Percentiles rank a stretch among this genome's conserved stretches.
Evolutionary conservation across 495 filamentous ascomycete species (phyloP).

Genomic region (Annulohypoxylon bovei): DNA sequence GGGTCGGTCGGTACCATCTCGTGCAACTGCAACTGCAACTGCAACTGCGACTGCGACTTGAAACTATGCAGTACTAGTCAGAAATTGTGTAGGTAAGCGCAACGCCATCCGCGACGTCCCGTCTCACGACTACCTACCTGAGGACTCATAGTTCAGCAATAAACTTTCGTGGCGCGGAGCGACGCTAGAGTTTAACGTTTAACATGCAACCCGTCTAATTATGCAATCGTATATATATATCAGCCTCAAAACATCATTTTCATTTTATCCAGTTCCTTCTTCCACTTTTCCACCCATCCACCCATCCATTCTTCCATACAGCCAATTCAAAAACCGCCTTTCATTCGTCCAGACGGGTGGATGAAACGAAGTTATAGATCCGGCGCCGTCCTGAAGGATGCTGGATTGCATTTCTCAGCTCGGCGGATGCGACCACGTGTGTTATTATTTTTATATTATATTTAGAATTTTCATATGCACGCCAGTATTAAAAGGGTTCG

Average conservation of each 20-base stretch:
- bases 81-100: not conserved
- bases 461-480: conserved; percentile 4
- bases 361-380: conserved; percentile 20
- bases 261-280: not conserved
- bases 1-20: not conserved
- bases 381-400: conserved; percentile 21
- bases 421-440: conserved; percentile 19
- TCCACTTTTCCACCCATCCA: not conserved
- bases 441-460: conserved; percentile 23
- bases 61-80: too few species aligned
- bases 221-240: too few species aligned
- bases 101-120: not conserved
- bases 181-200: not conserved
- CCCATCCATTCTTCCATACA: not conserved
- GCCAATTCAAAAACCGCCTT: not conserved
- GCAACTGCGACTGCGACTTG: too few species aligned
- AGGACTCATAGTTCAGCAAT: not conserved
- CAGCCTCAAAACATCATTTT: not conserved
- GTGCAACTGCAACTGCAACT: too few species aligned
- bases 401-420: conserved; percentile 31
- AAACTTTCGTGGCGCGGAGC: not conserved
- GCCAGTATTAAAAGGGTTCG: conserved; percentile 6
- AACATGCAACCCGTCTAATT: not conserved
- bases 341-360: not conserved
- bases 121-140: not conserved